Evolutionary conservation across 2,329 filamentous ascomycete genomes (phyloP).

Genomic region (Lasiodiplodia hormozganensis): DNA sequence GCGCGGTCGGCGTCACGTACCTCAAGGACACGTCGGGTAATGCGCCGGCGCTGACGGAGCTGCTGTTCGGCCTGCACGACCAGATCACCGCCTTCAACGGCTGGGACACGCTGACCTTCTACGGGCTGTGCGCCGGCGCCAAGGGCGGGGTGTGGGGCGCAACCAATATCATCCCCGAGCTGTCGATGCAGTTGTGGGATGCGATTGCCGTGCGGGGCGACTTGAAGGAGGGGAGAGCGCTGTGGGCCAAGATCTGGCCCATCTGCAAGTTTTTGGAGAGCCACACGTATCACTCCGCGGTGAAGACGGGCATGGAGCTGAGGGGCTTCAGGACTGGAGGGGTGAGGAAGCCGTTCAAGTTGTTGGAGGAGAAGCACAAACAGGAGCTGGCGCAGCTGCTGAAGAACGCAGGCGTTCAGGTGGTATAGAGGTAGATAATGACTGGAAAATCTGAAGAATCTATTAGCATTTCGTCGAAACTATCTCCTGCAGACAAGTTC

Average conservation of each 20-base stretch:
- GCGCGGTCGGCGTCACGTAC: slow-evolving; percentile 56
- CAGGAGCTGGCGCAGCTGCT: slow-evolving; percentile 48
- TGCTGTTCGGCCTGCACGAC: slow-evolving; percentile 53
- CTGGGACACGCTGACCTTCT: slow-evolving; percentile 62
- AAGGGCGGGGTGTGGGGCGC: slow-evolving; percentile 61
- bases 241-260: slow-evolving; percentile 59
- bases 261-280: slow-evolving; percentile 59
- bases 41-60: slow-evolving; percentile 57
- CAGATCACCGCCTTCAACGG: slow-evolving; percentile 59
- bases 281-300: slow-evolving; percentile 55
- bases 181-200: slow-evolving; percentile 57
- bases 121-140: slow-evolving; percentile 58
- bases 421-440: not conserved
- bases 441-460: not conserved
- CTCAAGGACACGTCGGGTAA: slow-evolving; percentile 62
- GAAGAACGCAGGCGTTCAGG: slow-evolving; percentile 44
- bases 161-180: slow-evolving; percentile 58
- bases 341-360: slow-evolving; percentile 56
- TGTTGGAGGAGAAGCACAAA: slow-evolving; percentile 44
- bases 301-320: slow-evolving; percentile 60
- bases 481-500: too few species aligned
- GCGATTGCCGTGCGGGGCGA: slow-evolving; percentile 54
- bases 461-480: not conserved
- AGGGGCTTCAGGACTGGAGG: slow-evolving; percentile 56
- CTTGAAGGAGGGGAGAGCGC: slow-evolving; percentile 51